Conservation (phyloP, 2,329 filamentous ascomycete species). For the Helminthosporium solani region DNA sequence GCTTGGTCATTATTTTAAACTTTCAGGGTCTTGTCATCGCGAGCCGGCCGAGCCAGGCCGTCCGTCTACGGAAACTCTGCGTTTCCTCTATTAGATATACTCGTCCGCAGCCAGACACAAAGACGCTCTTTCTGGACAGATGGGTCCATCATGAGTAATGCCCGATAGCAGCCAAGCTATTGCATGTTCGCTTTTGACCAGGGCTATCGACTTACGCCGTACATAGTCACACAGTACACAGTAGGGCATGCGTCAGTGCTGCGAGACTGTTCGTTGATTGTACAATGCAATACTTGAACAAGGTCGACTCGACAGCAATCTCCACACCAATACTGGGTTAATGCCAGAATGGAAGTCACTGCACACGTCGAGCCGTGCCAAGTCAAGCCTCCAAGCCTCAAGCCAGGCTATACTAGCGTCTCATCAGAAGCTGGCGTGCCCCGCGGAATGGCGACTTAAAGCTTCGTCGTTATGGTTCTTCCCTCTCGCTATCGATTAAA, state of each 20-base stretch:
- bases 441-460: constrained; percentile 1
- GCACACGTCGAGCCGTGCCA: not conserved
- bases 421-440: constrained; percentile 5
- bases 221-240: too few relatives aligned
- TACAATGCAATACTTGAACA: too few relatives aligned
- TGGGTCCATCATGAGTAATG: not conserved
- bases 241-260: not conserved
- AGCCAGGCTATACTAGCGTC: constrained; percentile 2
- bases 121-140: not conserved
- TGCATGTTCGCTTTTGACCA: not conserved
- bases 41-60: not conserved
- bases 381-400: not conserved
- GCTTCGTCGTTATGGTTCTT: not conserved
- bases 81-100: too few relatives aligned
- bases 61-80: not conserved
- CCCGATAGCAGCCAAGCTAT: not conserved
- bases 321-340: not conserved
- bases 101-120: not conserved
- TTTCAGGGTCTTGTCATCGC: constrained; percentile 1
- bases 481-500: constrained; percentile 1
- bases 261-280: not conserved
- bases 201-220: not conserved
- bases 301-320: not conserved
- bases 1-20: not conserved
- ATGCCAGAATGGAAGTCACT: not conserved